A percentile compares a stretch with the other conserved stretches of the same genome.
Evolutionary conservation across 2,329 filamentous ascomycete genomes (phyloP).

Genomic region (Trichoderma endophyticum): DNA sequence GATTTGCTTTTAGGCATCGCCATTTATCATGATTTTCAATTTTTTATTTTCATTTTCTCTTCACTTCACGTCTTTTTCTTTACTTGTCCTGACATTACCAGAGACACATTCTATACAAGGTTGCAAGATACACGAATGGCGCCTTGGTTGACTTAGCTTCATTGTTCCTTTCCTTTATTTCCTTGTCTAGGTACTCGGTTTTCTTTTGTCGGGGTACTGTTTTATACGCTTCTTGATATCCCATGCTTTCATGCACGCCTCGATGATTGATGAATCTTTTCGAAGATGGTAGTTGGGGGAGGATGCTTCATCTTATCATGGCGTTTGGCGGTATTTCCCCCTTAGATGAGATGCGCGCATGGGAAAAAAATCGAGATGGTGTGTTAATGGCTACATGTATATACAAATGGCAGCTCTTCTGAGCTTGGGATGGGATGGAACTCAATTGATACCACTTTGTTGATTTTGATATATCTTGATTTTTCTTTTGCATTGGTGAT

Average conservation of each 20-base stretch:
- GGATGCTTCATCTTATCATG: neutral
- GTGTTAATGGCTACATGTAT: constrained; percentile 13
- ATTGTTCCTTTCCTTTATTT: neutral
- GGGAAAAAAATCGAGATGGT: neutral
- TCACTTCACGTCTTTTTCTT: neutral
- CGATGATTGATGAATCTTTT: neutral
- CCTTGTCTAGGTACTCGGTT: neutral
- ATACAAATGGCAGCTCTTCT: constrained; percentile 1
- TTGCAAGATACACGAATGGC: constrained; percentile 16
- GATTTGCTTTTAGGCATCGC: neutral
- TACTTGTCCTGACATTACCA: neutral
- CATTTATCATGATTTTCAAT: neutral
- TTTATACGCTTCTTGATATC: constrained; percentile 5
- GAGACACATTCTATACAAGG: neutral
- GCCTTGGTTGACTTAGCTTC: constrained; percentile 4
- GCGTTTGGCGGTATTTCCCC: constrained; percentile 7
- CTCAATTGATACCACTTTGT: constrained; percentile 21
- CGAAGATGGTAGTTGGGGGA: neutral
- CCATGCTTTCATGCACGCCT: neutral
- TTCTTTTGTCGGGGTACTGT: neutral
- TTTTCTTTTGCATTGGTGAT: neutral
- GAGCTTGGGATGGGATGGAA: constrained; percentile 11
- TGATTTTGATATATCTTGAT: neutral
- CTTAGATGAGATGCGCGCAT: constrained; percentile 3
- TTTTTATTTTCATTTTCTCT: neutral